phyloP scores from a whole-genome alignment of 371 early-diverging fungal genomes.

The Mortierella sp. region DNA sequence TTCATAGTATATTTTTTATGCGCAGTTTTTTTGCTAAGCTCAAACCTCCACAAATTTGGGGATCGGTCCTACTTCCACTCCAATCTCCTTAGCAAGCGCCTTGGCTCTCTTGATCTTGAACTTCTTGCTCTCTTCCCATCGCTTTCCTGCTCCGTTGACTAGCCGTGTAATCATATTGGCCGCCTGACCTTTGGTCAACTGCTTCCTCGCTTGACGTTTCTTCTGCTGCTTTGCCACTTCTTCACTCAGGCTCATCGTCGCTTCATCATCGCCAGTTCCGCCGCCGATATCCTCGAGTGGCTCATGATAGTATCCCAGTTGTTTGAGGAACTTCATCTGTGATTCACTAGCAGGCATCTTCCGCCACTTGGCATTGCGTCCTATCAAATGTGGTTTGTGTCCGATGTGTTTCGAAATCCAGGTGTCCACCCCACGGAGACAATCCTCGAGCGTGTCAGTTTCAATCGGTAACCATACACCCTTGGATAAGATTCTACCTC shows the following conservation, averaged over 20 bases:
- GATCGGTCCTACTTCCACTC: slow-evolving; percentile 45
- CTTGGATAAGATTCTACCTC: slow-evolving; percentile 9
- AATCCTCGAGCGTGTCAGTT: slow-evolving; percentile 59
- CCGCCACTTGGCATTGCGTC: slow-evolving; percentile 67
- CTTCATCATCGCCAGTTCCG: neutral
- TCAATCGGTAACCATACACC: slow-evolving; percentile 55
- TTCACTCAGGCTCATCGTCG: slow-evolving; percentile 27
- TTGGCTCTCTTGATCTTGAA: slow-evolving; percentile 33
- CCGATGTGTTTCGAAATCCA: slow-evolving; percentile 57
- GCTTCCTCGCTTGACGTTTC: neutral
- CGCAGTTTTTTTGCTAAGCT: no score
- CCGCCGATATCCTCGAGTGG: slow-evolving; percentile 8
- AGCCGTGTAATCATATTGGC: slow-evolving; percentile 65
- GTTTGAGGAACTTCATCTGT: slow-evolving; percentile 61
- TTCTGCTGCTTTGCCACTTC: slow-evolving; percentile 2
- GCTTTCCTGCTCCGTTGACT: slow-evolving; percentile 58
- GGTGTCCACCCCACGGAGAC: slow-evolving; percentile 73
- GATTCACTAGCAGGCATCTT: slow-evolving; percentile 59
- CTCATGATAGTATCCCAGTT: slow-evolving; percentile 35
- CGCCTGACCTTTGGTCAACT: slow-evolving; percentile 68
- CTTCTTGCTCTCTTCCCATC: slow-evolving; percentile 38
- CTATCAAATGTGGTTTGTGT: slow-evolving; percentile 13
- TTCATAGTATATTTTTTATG: no score
- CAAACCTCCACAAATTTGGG: slow-evolving; percentile 30
- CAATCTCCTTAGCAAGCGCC: slow-evolving; percentile 39